phyloP scores from a whole-genome alignment of 2,329 filamentous ascomycete species.

The Rugonectria rugulosa region DNA sequence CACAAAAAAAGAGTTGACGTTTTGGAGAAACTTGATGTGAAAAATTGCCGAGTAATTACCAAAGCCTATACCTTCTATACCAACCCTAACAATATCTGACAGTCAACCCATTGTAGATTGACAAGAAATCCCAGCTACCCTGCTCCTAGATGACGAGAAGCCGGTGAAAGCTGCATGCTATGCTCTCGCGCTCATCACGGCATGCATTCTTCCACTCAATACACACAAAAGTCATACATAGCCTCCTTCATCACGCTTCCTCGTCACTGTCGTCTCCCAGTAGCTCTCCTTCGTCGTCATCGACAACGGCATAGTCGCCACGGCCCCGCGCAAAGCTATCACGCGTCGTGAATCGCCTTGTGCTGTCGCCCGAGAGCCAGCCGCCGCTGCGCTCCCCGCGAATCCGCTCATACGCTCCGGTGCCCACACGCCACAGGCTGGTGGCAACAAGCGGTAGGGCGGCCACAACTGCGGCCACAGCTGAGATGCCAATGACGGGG shows the following conservation, averaged over 20 bases:
- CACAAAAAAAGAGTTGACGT: not conserved
- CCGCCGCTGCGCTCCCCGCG: slow-evolving; percentile 58
- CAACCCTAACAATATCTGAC: slow-evolving; percentile 3
- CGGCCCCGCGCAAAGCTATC: slow-evolving; percentile 87
- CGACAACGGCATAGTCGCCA: slow-evolving; percentile 87
- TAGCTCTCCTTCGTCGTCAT: slow-evolving; percentile 93
- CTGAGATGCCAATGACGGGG: slow-evolving; percentile 77
- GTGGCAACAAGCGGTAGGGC: slow-evolving; percentile 75
- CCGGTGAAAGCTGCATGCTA: not conserved
- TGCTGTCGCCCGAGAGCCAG: slow-evolving; percentile 60
- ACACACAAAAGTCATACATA: slow-evolving; percentile 29
- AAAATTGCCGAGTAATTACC: slow-evolving; percentile 11
- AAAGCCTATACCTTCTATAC: slow-evolving; percentile 15
- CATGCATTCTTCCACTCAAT: slow-evolving; percentile 7
- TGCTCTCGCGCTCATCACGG: not conserved
- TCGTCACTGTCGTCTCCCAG: slow-evolving; percentile 94
- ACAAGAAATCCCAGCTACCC: not conserved
- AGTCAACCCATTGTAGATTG: not conserved
- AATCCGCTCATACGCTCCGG: slow-evolving; percentile 59
- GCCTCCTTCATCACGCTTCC: slow-evolving; percentile 63
- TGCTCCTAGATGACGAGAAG: not conserved
- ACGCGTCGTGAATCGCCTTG: slow-evolving; percentile 82
- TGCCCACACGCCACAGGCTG: slow-evolving; percentile 74
- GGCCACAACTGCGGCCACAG: slow-evolving; percentile 64
- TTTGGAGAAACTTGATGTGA: slow-evolving; percentile 2